Conservation (phyloP, 2,329 filamentous ascomycete species). For the Pestalotiopsis sp. region DNA sequence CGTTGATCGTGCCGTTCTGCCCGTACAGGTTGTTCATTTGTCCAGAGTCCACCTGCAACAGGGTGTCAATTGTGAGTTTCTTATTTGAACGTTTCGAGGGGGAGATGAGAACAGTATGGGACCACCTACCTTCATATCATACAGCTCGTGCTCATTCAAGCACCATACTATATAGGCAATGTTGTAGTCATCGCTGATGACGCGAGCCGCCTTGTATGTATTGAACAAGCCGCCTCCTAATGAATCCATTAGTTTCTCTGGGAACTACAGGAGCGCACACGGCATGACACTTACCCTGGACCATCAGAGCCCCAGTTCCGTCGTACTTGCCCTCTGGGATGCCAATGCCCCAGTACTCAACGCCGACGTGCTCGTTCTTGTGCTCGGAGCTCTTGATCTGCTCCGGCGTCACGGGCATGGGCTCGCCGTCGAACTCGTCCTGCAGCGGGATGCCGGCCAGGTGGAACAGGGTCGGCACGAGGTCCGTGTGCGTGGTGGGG, state of each 20-base stretch:
- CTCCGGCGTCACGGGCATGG: conserved; percentile 44
- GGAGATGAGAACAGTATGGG: neutral
- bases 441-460: conserved; percentile 36
- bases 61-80: neutral
- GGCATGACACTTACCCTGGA: neutral
- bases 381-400: conserved; percentile 17
- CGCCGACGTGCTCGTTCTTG: conserved; percentile 37
- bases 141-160: conserved; percentile 67
- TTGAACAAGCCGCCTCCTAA: conserved; percentile 40
- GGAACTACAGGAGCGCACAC: neutral
- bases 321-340: conserved; percentile 13
- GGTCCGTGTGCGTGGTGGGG: conserved; percentile 58
- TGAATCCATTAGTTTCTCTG: neutral
- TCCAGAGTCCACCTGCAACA: conserved; percentile 49
- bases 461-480: conserved; percentile 57
- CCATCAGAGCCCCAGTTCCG: neutral
- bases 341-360: conserved; percentile 55
- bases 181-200: conserved; percentile 57
- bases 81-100: neutral
- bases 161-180: conserved; percentile 73
- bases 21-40: conserved; percentile 50
- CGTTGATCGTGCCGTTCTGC: conserved; percentile 29
- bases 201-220: conserved; percentile 64
- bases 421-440: conserved; percentile 53
- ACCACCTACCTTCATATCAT: conserved; percentile 56